phyloP scores from a whole-genome alignment of 2,329 filamentous ascomycete genomes.

The Penicillium sp. region DNA sequence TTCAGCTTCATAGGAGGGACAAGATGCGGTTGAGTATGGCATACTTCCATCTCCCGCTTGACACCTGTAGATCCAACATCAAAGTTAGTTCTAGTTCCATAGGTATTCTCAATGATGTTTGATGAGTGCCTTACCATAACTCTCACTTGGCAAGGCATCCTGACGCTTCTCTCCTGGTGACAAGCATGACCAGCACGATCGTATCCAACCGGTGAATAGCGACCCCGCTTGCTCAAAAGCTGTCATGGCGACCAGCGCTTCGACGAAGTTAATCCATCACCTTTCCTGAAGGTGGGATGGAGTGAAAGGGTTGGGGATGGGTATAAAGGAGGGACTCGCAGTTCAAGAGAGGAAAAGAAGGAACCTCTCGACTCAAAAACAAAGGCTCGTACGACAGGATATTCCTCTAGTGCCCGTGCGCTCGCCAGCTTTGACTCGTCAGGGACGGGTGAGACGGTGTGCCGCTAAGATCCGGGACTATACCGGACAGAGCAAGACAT shows the following conservation, averaged over 20 bases:
- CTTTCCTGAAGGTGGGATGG: slow-evolving; percentile 18
- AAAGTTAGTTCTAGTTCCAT: not conserved
- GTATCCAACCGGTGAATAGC: slow-evolving; percentile 41
- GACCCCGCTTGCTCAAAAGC: slow-evolving; percentile 41
- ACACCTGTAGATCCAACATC: slow-evolving; percentile 28
- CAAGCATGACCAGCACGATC: slow-evolving; percentile 40
- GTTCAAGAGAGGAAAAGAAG: slow-evolving; percentile 3
- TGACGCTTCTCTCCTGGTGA: slow-evolving; percentile 29
- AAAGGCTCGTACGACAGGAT: slow-evolving; percentile 6
- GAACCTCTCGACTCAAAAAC: slow-evolving; percentile 4
- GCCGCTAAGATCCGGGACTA: slow-evolving; percentile 11
- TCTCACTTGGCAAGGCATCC: slow-evolving; percentile 3
- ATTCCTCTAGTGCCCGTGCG: not conserved
- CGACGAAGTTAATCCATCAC: slow-evolving; percentile 28
- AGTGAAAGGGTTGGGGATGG: slow-evolving; percentile 6
- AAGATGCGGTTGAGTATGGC: slow-evolving; percentile 47
- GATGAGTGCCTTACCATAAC: slow-evolving; percentile 5
- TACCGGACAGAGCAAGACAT: slow-evolving; percentile 13
- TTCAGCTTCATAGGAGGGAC: slow-evolving; percentile 48
- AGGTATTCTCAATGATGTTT: not conserved
- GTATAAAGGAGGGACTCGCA: slow-evolving; percentile 7
- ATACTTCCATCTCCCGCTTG: slow-evolving; percentile 46
- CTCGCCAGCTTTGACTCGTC: slow-evolving; percentile 1
- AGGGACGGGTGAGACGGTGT: slow-evolving; percentile 2
- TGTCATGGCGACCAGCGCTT: slow-evolving; percentile 38